Base-by-base conservation (phyloP, 768 basidiomycete species). In the Mycena galericulata region DNA sequence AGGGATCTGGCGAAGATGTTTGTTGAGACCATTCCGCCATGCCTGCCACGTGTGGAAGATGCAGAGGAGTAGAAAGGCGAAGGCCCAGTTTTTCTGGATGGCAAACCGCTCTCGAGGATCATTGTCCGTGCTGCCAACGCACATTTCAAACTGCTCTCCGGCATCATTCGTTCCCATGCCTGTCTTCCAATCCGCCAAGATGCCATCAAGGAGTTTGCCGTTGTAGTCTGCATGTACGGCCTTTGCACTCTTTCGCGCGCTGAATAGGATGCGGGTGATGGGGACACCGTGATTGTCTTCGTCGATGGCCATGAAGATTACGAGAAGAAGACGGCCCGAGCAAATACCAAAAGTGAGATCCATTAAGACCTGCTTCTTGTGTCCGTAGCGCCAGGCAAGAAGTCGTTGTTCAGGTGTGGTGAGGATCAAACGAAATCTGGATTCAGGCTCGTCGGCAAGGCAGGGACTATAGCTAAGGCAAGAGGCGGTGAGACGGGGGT, bases 281-380 rank as follows among this genome's bases (percentile, higher is more conserved):
- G 59, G 59, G 14, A 61, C 2, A 11, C 59, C 59, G 22, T 61
- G 30, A 20, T 63, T 63, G 1, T 45, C 4, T 2, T 71, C 63
- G 29, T 70, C 63, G 46, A 70, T 34, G n/a, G 22, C 68, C 68
- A 70, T 70, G 24, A 65, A 51, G 43, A 70, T 51, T 20, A 53
- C 51, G 17, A 70, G 20, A 3, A 70, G 57, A 22, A 65, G 57
- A 7, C 56, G 43, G 14, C 63, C 53, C 18, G 63, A 60, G 40
- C 68, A 70, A 20, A 71, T 46, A 4, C 70, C 70, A 43, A 71
- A 71, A 2, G 70, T 71, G 18, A 59, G 43, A 27, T 71, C 70
- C 41, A 71, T 54, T 6, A 71, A 26, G 15, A 71, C 41, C 29
- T 63, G 70, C 14, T 34, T 24, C 34, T 71, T 62, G 51, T 71